phyloP scores from a whole-genome alignment of 768 basidiomycete species.

The Lanmaoa rubissima region DNA sequence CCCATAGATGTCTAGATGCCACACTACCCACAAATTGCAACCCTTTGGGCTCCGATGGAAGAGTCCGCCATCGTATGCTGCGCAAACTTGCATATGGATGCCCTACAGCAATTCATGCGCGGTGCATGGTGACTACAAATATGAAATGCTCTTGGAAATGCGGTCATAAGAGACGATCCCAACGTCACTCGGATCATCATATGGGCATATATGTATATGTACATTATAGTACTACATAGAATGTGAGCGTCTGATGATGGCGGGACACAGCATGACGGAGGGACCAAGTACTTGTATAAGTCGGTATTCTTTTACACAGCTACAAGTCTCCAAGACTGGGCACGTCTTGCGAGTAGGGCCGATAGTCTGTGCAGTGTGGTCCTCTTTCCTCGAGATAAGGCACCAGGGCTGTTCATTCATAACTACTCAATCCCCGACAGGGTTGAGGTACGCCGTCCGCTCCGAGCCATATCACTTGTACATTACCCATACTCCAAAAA shows the following conservation, averaged over 20 bases:
- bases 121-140: not conserved
- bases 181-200: constrained; percentile 3
- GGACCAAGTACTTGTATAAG: not conserved
- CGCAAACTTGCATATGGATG: not conserved
- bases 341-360: not conserved
- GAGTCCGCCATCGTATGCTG: not conserved
- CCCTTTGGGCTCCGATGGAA: too few species aligned
- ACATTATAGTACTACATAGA: not conserved
- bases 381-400: not conserved
- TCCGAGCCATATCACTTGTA: not conserved
- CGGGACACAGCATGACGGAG: not conserved
- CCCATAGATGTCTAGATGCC: not conserved
- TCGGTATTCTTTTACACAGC: not conserved
- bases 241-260: not conserved
- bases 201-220: not conserved
- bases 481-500: too few species aligned
- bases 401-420: not conserved
- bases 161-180: not conserved
- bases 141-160: not conserved
- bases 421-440: not conserved
- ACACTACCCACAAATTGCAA: not conserved
- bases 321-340: not conserved
- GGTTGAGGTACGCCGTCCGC: not conserved
- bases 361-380: not conserved
- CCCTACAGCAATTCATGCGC: not conserved